Percentiles rank a stretch among this genome's conserved stretches.
Evolutionary conservation across 2,329 filamentous ascomycete genomes (phyloP).

Genomic region (Hypoxylon sp.): DNA sequence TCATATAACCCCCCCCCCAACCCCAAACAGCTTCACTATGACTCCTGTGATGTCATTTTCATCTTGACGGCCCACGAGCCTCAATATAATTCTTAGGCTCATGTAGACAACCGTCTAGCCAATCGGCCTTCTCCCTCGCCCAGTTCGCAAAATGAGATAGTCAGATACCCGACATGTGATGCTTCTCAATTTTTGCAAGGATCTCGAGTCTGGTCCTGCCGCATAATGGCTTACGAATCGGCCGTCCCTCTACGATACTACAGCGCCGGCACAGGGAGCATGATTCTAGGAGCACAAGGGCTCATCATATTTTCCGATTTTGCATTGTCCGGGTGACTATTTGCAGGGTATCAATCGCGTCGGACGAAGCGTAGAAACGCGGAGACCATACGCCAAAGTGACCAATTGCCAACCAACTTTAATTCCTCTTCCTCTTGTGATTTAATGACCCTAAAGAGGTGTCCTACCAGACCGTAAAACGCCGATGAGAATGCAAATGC

Average conservation of each 20-base stretch:
- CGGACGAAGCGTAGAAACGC: conserved; percentile 42
- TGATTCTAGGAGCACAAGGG: background rate
- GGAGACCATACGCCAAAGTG: conserved; percentile 43
- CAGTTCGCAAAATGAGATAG: background rate
- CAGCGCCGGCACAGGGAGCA: background rate
- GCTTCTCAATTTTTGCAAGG: background rate
- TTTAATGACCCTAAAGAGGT: conserved; percentile 21
- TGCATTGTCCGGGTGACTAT: conserved; percentile 34
- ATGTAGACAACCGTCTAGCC: conserved; percentile 4
- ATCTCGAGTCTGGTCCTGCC: background rate
- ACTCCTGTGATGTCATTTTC: conserved; percentile 41
- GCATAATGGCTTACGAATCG: background rate
- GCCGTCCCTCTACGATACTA: background rate
- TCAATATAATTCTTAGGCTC: conserved; percentile 1
- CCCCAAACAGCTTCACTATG: conserved; percentile 33
- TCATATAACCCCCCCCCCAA: conserved; percentile 32
- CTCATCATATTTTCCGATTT: background rate
- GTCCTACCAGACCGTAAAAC: conserved; percentile 39
- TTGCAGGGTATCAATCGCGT: conserved; percentile 40
- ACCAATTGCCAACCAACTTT: conserved; percentile 46
- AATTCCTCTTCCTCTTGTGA: conserved; percentile 22
- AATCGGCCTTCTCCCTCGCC: conserved; percentile 26
- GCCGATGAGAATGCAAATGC: conserved; percentile 48
- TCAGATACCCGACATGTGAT: background rate
- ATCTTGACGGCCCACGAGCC: conserved; percentile 29